phyloP scores from a whole-genome alignment of 2,329 filamentous ascomycete species.

The Diaporthe citriasiana region DNA sequence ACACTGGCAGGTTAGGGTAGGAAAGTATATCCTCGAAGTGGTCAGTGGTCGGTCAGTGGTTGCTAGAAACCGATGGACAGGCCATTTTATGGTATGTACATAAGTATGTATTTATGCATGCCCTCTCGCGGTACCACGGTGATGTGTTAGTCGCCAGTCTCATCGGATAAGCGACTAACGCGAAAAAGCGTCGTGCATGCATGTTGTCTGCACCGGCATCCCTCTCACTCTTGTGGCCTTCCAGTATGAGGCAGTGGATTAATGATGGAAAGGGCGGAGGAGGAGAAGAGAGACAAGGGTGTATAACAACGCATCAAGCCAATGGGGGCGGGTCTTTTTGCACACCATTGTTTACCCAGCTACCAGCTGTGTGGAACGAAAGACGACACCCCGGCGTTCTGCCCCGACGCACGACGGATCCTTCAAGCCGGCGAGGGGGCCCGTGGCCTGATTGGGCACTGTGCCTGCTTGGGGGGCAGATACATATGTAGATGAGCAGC shows the following conservation, averaged over 20 bases:
- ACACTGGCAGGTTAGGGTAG: not conserved
- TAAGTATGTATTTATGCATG: not conserved
- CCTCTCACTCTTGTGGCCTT: not conserved
- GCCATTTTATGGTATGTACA: not conserved
- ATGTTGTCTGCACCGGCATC: not conserved
- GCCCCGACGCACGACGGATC: slow-evolving; percentile 21
- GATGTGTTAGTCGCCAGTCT: slow-evolving; percentile 1
- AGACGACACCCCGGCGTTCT: not conserved
- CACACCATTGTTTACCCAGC: not conserved
- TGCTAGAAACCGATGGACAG: too few relatives aligned
- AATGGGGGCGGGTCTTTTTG: slow-evolving; percentile 26
- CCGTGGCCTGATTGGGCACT: not conserved
- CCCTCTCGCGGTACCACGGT: not conserved
- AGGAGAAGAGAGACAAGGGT: not conserved
- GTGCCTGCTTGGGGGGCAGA: not conserved
- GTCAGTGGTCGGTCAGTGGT: not conserved
- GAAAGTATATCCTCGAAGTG: too few relatives aligned
- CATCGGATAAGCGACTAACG: not conserved
- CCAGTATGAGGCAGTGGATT: not conserved
- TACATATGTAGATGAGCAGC: not conserved
- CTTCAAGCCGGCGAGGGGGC: slow-evolving; percentile 4
- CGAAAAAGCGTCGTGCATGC: slow-evolving; percentile 12
- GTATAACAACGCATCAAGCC: not conserved
- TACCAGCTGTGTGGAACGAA: slow-evolving; percentile 18
- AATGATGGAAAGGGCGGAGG: slow-evolving; percentile 9